Evolutionary conservation across 1,284 basidiomycete species (phyloP).

Genomic region (Thecaphora frezii): DNA sequence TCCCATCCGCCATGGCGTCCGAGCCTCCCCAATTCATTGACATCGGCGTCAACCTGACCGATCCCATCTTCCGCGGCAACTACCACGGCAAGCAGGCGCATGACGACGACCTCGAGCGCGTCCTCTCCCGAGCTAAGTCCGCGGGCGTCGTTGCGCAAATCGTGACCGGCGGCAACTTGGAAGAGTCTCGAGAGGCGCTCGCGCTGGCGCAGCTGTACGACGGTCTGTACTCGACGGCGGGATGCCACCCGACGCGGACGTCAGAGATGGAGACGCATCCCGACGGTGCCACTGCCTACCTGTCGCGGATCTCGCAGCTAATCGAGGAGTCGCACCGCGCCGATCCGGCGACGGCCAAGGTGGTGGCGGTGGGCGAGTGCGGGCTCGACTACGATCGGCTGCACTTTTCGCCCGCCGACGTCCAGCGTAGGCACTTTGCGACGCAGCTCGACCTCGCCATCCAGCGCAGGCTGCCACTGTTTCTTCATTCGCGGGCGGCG

Average conservation of each 20-base stretch:
- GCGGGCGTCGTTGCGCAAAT: slow-evolving; percentile 78
- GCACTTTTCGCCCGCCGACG: slow-evolving; percentile 69
- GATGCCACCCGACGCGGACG: slow-evolving; percentile 84
- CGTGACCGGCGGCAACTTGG: slow-evolving; percentile 75
- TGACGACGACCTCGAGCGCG: slow-evolving; percentile 67
- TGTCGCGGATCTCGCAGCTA: slow-evolving; percentile 62
- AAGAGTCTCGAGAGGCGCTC: slow-evolving; percentile 70
- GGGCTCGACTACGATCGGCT: slow-evolving; percentile 85
- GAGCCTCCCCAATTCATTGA: no score
- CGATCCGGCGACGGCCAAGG: slow-evolving; percentile 8
- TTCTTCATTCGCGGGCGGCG: slow-evolving; percentile 76
- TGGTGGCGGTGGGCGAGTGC: slow-evolving; percentile 78
- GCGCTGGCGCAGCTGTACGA: slow-evolving; percentile 66
- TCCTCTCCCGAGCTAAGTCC: slow-evolving; percentile 67
- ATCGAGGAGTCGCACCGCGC: slow-evolving; percentile 8
- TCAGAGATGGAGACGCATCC: slow-evolving; percentile 69
- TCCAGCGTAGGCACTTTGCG: slow-evolving; percentile 73
- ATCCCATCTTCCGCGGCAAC: slow-evolving; percentile 61
- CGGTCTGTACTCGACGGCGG: slow-evolving; percentile 75
- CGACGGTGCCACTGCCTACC: slow-evolving; percentile 68
- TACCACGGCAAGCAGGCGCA: slow-evolving; percentile 63
- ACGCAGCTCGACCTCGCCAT: slow-evolving; percentile 72
- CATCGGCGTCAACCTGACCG: slow-evolving; percentile 64
- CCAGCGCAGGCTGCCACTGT: slow-evolving; percentile 74
- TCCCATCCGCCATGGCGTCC: no score